Conservation (phyloP, 441 rosid species). For the Pelargonium australe region DNA sequence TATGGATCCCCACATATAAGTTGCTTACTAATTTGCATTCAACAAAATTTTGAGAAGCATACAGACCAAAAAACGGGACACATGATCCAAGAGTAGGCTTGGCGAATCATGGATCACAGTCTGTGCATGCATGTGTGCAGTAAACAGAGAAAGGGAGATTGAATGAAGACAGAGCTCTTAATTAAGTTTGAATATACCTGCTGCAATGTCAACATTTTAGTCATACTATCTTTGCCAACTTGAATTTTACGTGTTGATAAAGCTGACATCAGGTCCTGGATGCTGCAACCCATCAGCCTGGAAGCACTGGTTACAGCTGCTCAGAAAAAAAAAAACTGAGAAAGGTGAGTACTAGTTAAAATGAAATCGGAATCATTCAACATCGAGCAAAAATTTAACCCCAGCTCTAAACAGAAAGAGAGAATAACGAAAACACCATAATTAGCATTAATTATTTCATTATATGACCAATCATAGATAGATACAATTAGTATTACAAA, state of each 20-base stretch:
- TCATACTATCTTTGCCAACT: constrained; percentile 61
- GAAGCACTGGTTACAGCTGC: constrained; percentile 71
- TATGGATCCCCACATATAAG: too few species aligned
- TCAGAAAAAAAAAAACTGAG: constrained; percentile 24
- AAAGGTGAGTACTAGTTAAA: constrained; percentile 1
- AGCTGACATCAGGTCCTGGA: constrained; percentile 49
- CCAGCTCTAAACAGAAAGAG: neutral
- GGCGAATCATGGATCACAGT: neutral
- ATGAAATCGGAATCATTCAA: neutral
- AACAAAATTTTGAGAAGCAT: neutral
- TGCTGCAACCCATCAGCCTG: constrained; percentile 62
- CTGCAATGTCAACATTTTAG: constrained; percentile 63
- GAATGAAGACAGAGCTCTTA: neutral
- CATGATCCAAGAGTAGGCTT: neutral
- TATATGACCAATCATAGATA: constrained; percentile 4
- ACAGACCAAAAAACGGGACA: neutral
- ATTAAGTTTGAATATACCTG: constrained; percentile 45
- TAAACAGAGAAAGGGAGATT: neutral
- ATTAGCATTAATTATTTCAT: neutral
- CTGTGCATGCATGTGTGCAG: neutral
- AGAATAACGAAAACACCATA: neutral
- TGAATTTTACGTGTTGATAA: constrained; percentile 64
- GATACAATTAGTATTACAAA: neutral
- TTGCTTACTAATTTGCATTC: neutral
- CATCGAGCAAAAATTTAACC: neutral